Percentiles rank a stretch among this genome's conserved stretches.
phyloP scores from a whole-genome alignment of 495 filamentous ascomycete genomes.

The Lepraria neglecta region DNA sequence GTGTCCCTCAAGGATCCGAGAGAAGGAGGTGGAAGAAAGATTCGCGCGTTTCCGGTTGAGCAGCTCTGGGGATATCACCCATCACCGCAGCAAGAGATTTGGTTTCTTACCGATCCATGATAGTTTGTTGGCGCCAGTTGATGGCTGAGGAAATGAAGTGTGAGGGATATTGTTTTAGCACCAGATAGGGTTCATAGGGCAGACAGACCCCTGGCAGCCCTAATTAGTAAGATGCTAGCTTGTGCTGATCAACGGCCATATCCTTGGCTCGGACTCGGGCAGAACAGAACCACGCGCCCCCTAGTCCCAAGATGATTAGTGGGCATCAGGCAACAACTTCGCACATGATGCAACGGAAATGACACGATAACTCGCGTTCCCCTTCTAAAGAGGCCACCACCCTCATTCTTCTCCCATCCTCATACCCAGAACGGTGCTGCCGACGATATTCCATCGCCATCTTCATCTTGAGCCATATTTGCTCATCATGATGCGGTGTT shows the following conservation, averaged over 20 bases:
- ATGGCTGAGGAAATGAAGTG: not conserved
- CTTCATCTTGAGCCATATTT: not conserved
- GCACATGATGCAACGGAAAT: slow-evolving; percentile 7
- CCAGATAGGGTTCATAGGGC: not conserved
- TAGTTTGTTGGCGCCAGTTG: slow-evolving; percentile 5
- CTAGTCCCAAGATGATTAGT: not conserved
- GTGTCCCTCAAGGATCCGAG: not conserved
- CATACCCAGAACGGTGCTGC: not conserved
- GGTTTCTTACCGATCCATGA: not conserved
- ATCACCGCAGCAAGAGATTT: not conserved
- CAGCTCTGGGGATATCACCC: too few relatives aligned
- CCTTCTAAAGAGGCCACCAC: not conserved
- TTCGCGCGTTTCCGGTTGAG: too few relatives aligned
- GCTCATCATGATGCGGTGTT: not conserved
- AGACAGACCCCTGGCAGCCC: not conserved
- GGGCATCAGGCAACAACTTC: slow-evolving; percentile 9
- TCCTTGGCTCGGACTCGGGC: not conserved
- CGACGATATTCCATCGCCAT: not conserved
- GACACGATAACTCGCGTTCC: slow-evolving; percentile 1
- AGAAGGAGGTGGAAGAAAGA: not conserved
- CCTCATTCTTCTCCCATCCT: not conserved
- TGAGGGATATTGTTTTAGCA: slow-evolving; percentile 8
- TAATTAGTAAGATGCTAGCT: not conserved
- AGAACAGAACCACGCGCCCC: not conserved
- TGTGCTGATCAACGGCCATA: not conserved